phyloP scores from a whole-genome alignment of 2,329 filamentous ascomycete genomes.

The Colletotrichum liriopes region DNA sequence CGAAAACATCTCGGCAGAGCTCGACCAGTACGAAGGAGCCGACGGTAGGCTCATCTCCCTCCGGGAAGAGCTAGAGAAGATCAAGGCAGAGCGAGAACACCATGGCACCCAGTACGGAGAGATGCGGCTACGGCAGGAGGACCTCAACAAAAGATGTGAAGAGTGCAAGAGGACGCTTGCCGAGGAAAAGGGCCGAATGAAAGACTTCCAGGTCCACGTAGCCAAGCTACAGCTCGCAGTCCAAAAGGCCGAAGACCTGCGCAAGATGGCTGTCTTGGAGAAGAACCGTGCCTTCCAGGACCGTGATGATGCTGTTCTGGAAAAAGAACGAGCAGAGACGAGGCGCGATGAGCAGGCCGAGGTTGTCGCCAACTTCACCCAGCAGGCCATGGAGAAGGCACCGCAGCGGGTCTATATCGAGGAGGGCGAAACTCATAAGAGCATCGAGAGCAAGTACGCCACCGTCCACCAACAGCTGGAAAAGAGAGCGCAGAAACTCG shows the following conservation, averaged over 20 bases:
- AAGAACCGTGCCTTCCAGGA: slow-evolving; percentile 74
- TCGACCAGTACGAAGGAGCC: slow-evolving; percentile 78
- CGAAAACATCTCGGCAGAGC: slow-evolving; percentile 66
- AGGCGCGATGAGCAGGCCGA: slow-evolving; percentile 64
- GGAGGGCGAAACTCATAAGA: slow-evolving; percentile 73
- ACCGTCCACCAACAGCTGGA: slow-evolving; percentile 72
- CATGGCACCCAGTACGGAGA: slow-evolving; percentile 71
- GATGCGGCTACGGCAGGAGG: slow-evolving; percentile 63
- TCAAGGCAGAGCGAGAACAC: slow-evolving; percentile 60
- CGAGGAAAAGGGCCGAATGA: slow-evolving; percentile 55
- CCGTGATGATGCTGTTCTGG: slow-evolving; percentile 64
- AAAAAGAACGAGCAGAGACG: slow-evolving; percentile 61
- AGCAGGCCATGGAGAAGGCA: slow-evolving; percentile 69
- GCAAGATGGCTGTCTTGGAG: slow-evolving; percentile 68
- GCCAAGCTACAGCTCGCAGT: slow-evolving; percentile 71
- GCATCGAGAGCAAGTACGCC: slow-evolving; percentile 68
- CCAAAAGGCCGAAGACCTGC: slow-evolving; percentile 62
- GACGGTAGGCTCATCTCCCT: slow-evolving; percentile 77
- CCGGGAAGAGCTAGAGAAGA: slow-evolving; percentile 70
- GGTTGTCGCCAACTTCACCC: slow-evolving; percentile 68
- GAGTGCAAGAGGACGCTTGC: slow-evolving; percentile 56
- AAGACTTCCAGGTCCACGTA: slow-evolving; percentile 53
- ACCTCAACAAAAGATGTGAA: slow-evolving; percentile 62
- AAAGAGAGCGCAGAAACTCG: slow-evolving; percentile 70
- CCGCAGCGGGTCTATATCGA: slow-evolving; percentile 73